These are phyloP conservation scores for Laguncularia racemosa DNA, from an alignment of 345 rosid genomes.

Conservation along the genomic window DNA sequence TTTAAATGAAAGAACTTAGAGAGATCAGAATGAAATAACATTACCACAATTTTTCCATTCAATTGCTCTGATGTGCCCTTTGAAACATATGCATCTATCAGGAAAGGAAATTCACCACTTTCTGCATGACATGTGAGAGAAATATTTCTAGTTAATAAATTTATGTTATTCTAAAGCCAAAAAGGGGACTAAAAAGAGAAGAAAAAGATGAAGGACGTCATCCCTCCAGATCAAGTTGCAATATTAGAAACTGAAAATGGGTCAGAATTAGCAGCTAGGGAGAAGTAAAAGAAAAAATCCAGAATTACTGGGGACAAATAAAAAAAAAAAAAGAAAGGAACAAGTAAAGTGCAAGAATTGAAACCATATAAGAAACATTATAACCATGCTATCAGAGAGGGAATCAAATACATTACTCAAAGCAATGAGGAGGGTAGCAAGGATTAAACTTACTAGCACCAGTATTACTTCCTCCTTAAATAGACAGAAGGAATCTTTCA, in stretches of 20 bases:
- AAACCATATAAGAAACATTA: too few relatives aligned
- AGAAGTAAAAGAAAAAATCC: too few relatives aligned
- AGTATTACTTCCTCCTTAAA: not conserved
- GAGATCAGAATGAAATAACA: slow-evolving; percentile 1
- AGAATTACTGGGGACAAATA: too few relatives aligned
- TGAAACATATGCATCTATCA: slow-evolving; percentile 65
- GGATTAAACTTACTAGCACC: too few relatives aligned
- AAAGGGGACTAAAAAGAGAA: not conserved
- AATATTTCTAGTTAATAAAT: not conserved
- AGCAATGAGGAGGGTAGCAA: too few relatives aligned
- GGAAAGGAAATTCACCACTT: slow-evolving; percentile 25
- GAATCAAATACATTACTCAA: too few relatives aligned
- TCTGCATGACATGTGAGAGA: slow-evolving; percentile 38
- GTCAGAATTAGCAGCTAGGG: too few relatives aligned
- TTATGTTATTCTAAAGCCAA: not conserved
- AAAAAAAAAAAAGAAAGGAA: too few relatives aligned
- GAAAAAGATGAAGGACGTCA: not conserved
- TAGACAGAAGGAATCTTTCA: not conserved
- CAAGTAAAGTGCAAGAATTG: too few relatives aligned
- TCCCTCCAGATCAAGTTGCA: too few relatives aligned
- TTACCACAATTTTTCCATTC: slow-evolving; percentile 69
- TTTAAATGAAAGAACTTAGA: not conserved
- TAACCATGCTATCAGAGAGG: too few relatives aligned
- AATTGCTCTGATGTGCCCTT: slow-evolving; percentile 52
- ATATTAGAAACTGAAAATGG: too few relatives aligned